phyloP scores from a whole-genome alignment of 495 filamentous ascomycete species.

The Talaromyces trachyspermus region DNA sequence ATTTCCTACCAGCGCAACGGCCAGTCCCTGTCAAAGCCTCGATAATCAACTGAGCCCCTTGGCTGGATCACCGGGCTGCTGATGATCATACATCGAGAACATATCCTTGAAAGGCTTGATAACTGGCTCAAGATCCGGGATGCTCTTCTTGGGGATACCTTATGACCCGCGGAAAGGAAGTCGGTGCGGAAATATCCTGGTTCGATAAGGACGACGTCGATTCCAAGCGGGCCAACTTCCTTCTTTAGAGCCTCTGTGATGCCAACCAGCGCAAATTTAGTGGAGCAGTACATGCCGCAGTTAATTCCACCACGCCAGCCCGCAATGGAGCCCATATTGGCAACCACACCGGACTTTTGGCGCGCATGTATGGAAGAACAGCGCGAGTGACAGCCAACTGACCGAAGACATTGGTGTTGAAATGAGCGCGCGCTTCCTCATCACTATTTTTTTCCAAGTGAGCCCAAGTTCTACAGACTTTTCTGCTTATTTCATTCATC shows the following conservation, averaged over 20 bases:
- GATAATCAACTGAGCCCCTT: slow-evolving; percentile 41
- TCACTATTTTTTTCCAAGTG: slow-evolving; percentile 35
- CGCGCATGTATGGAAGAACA: slow-evolving; percentile 40
- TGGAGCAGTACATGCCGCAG: slow-evolving; percentile 33
- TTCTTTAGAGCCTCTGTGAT: slow-evolving; percentile 35
- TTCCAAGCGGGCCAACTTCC: slow-evolving; percentile 38
- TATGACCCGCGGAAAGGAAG: slow-evolving; percentile 15
- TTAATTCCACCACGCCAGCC: slow-evolving; percentile 15
- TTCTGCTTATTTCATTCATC: too few relatives aligned
- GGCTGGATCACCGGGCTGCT: slow-evolving; percentile 39
- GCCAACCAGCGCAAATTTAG: slow-evolving; percentile 35
- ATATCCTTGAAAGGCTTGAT: slow-evolving; percentile 8
- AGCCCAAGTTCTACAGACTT: too few relatives aligned
- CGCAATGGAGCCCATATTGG: slow-evolving; percentile 25
- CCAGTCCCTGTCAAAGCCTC: slow-evolving; percentile 40
- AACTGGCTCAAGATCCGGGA: slow-evolving; percentile 16
- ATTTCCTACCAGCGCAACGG: slow-evolving; percentile 24
- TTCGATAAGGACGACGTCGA: slow-evolving; percentile 39
- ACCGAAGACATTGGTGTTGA: slow-evolving; percentile 20
- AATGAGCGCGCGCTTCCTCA: not conserved
- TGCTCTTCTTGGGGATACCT: slow-evolving; percentile 18
- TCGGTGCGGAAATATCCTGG: slow-evolving; percentile 45
- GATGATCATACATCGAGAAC: slow-evolving; percentile 13
- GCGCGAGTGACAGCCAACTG: slow-evolving; percentile 36
- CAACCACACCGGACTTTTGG: slow-evolving; percentile 36